These are phyloP conservation scores for Debaryomycetaceae sp. DNA, from an alignment of 1,139 yeast genomes.

Conservation along the genomic window DNA sequence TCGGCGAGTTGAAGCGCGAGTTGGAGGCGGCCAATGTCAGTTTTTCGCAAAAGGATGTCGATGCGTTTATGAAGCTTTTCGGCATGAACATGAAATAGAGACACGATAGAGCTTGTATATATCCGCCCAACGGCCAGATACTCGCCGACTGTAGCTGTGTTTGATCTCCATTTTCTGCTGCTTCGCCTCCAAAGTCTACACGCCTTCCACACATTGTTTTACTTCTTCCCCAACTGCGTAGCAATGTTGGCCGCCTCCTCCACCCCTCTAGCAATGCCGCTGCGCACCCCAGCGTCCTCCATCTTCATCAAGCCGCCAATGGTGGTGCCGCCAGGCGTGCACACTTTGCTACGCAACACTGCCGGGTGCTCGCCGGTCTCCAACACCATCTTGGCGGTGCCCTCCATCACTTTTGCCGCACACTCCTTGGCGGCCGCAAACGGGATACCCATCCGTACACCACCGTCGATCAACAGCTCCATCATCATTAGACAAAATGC, in stretches of 20 bases:
- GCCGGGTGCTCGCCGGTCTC: conserved; percentile 93
- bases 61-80: conserved; percentile 23
- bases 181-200: neutral
- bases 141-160: too few relatives aligned
- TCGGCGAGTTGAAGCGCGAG: conserved; percentile 26
- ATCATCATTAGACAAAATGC: conserved; percentile 88
- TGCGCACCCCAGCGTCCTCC: conserved; percentile 89
- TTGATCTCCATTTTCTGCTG: neutral
- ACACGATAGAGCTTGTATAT: neutral
- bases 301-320: conserved; percentile 90
- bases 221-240: conserved; percentile 69
- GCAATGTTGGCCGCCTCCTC: conserved; percentile 89
- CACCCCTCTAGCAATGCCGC: conserved; percentile 82
- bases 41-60: conserved; percentile 31
- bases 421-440: conserved; percentile 76
- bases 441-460: conserved; percentile 92
- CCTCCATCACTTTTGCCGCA: conserved; percentile 95
- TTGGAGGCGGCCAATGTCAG: conserved; percentile 31
- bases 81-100: conserved; percentile 14
- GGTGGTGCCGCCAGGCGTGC: conserved; percentile 98
- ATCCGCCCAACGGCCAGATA: too few relatives aligned
- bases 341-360: conserved; percentile 77
- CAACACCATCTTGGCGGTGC: conserved; percentile 89
- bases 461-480: conserved; percentile 93
- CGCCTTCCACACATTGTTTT: conserved; percentile 13